Conservation (phyloP, 2,329 filamentous ascomycete species). For the Ophiognomonia clavigignenti-juglandacearum region DNA sequence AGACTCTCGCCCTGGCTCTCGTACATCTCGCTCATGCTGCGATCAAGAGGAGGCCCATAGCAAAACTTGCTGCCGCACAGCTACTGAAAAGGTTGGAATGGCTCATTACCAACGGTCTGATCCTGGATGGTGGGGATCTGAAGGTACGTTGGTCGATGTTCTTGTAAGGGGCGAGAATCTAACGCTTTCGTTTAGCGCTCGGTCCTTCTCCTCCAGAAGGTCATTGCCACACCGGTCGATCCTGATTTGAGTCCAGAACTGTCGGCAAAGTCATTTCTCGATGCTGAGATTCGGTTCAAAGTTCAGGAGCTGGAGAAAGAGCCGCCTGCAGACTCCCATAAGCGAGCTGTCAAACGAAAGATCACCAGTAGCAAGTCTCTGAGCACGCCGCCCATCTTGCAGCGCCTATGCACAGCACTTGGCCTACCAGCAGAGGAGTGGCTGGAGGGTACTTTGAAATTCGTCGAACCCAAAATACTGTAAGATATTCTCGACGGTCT, state of each 20-base stretch:
- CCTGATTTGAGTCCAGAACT: slow-evolving; percentile 4
- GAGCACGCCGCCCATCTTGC: not conserved
- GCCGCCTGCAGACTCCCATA: not conserved
- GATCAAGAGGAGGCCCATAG: slow-evolving; percentile 20
- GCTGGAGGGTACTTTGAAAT: not conserved
- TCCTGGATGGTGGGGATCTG: not conserved
- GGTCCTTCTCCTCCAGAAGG: slow-evolving; percentile 5
- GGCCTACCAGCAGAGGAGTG: not conserved
- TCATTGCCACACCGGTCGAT: not conserved
- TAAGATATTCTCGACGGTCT: not conserved
- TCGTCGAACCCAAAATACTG: slow-evolving; percentile 7
- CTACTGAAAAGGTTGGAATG: slow-evolving; percentile 17
- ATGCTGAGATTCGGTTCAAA: slow-evolving; percentile 5
- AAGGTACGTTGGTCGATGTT: slow-evolving; percentile 7
- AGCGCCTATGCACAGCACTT: slow-evolving; percentile 4
- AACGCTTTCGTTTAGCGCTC: slow-evolving; percentile 7
- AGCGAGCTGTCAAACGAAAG: slow-evolving; percentile 6
- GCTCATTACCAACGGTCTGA: not conserved
- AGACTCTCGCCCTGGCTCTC: slow-evolving; percentile 19
- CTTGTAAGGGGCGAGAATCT: not conserved
- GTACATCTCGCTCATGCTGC: slow-evolving; percentile 21
- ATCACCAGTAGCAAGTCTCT: slow-evolving; percentile 1
- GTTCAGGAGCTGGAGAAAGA: slow-evolving; percentile 1
- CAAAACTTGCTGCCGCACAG: slow-evolving; percentile 21
- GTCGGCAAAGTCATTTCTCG: slow-evolving; percentile 3